Percentiles rank a stretch among this genome's conserved stretches.
Evolutionary conservation across 768 basidiomycete species (phyloP).

Genomic region (Mycena vitilis): DNA sequence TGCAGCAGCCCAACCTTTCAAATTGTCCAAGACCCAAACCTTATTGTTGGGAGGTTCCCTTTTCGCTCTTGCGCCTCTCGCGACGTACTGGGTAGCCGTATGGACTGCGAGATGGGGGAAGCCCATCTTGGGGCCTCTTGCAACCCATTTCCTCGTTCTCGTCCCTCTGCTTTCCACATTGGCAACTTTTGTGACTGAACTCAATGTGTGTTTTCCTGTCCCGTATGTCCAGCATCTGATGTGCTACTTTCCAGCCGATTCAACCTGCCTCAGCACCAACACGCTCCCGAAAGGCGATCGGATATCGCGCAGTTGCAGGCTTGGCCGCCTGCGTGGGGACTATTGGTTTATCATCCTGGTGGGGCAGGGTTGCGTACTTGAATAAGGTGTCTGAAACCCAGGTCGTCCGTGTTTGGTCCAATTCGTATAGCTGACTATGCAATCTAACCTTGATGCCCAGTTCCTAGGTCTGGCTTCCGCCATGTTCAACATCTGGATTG

Average conservation of each 20-base stretch:
- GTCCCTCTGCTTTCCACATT: conserved; percentile 67
- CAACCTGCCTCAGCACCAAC: conserved; percentile 39
- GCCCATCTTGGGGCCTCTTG: conserved; percentile 66
- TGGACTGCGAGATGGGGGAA: conserved; percentile 66
- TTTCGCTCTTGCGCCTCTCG: conserved; percentile 64
- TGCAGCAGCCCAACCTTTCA: conserved; percentile 54
- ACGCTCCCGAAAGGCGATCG: neutral
- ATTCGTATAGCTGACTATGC: neutral
- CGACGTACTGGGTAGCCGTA: conserved; percentile 75
- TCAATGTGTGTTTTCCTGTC: conserved; percentile 39
- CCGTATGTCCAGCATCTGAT: neutral
- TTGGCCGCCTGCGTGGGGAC: conserved; percentile 12
- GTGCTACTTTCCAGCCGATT: conserved; percentile 35
- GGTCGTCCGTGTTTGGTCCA: conserved; percentile 47
- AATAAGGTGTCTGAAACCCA: conserved; percentile 51
- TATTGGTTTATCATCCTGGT: conserved; percentile 19
- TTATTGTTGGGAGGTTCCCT: conserved; percentile 53
- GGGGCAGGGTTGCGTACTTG: conserved; percentile 43
- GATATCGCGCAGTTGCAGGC: conserved; percentile 25
- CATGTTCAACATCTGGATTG: conserved; percentile 35
- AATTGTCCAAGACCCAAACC: conserved; percentile 45
- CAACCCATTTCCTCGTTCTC: conserved; percentile 68
- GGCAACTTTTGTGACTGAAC: conserved; percentile 56
- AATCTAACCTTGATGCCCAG: conserved; percentile 20
- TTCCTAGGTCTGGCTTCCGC: conserved; percentile 36